These are phyloP conservation scores for Camellia lanceoleosa DNA, from an alignment of 148 eudicot genomes.

Conservation along the genomic window DNA sequence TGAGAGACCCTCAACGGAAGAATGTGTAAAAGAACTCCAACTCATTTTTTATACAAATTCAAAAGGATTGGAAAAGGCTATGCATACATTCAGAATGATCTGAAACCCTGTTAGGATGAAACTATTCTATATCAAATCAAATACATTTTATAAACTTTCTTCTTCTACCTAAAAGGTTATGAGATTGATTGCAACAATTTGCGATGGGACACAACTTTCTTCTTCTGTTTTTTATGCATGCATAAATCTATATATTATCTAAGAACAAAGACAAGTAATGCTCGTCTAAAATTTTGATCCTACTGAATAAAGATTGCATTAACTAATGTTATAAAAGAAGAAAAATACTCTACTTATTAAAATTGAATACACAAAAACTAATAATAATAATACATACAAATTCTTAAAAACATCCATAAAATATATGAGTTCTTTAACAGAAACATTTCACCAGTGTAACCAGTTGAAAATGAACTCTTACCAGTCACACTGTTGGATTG, in stretches of 20 bases:
- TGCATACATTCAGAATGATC: conserved; percentile 74
- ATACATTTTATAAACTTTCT: conserved; percentile 1
- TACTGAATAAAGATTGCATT: neutral
- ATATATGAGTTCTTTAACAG: too few relatives aligned
- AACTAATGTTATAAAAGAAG: neutral
- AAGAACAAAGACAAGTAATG: neutral
- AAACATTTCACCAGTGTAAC: neutral
- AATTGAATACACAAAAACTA: too few relatives aligned
- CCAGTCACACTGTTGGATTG: too few relatives aligned
- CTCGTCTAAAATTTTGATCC: neutral
- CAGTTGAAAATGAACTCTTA: neutral
- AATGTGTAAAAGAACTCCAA: conserved; percentile 81
- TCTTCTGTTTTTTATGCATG: neutral
- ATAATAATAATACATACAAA: too few relatives aligned
- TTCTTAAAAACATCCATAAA: too few relatives aligned
- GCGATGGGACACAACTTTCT: neutral
- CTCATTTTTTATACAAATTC: conserved; percentile 59
- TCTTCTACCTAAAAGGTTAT: neutral
- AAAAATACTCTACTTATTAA: neutral
- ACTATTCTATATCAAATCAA: neutral
- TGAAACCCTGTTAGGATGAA: conserved; percentile 19
- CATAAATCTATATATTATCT: neutral
- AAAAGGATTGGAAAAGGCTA: conserved; percentile 77
- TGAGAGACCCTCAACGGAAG: conserved; percentile 85
- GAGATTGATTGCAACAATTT: neutral